Evolutionary conservation across 345 rosid species (phyloP).

Genomic region (Dovyalis caffra): DNA sequence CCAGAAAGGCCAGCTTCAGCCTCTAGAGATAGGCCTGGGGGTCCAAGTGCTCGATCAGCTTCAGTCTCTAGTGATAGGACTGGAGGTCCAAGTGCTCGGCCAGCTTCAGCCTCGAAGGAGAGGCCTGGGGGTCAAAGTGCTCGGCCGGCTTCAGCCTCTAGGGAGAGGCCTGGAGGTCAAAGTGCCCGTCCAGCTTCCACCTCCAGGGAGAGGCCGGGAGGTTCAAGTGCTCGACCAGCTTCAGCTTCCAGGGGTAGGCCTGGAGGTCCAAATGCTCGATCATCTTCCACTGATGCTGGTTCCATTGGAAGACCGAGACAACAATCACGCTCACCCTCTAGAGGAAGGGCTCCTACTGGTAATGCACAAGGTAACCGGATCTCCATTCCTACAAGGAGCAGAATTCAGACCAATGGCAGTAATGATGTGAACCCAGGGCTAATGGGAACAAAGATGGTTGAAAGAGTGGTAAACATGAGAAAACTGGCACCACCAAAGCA

Average conservation of each 20-base stretch:
- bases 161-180: constrained; percentile 19
- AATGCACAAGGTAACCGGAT: too few relatives aligned
- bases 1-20: constrained; percentile 34
- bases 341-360: constrained; percentile 22
- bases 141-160: constrained; percentile 27
- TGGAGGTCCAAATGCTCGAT: constrained; percentile 18
- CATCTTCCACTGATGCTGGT: constrained; percentile 45
- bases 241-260: constrained; percentile 29
- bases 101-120: constrained; percentile 23
- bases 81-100: constrained; percentile 6
- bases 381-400: constrained; percentile 15
- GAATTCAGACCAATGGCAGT: not conserved
- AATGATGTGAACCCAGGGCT: constrained; percentile 30
- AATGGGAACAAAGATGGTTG: constrained; percentile 33
- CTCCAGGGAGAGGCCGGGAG: constrained; percentile 20
- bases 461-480: constrained; percentile 35
- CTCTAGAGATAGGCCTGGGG: constrained; percentile 23
- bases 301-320: constrained; percentile 24
- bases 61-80: constrained; percentile 21
- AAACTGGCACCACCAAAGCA: constrained; percentile 32
- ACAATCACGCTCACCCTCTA: constrained; percentile 28
- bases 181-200: constrained; percentile 17
- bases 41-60: not conserved
- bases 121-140: constrained; percentile 15
- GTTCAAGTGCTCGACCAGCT: constrained; percentile 15